A percentile compares a stretch with the other conserved stretches of the same genome.
Conservation (phyloP, 768 basidiomycete species). For the Obba rivulosa region DNA sequence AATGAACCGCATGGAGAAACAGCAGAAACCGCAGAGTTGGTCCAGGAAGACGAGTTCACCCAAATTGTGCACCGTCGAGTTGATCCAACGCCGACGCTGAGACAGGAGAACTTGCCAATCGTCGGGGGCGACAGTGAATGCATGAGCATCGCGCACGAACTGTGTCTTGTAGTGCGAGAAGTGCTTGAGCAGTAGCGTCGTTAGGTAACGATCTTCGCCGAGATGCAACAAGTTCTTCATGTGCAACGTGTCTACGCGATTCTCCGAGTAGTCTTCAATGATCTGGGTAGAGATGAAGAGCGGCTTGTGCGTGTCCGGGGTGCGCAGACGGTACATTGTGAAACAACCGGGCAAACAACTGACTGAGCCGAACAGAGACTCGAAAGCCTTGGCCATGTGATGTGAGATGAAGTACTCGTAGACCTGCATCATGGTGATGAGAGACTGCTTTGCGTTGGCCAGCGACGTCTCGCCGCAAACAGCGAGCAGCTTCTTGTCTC, state of each 20-base stretch:
- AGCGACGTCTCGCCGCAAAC: slow-evolving; percentile 94
- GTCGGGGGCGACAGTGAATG: slow-evolving; percentile 92
- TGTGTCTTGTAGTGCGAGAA: slow-evolving; percentile 94
- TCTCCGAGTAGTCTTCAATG: slow-evolving; percentile 90
- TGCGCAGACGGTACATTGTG: slow-evolving; percentile 92
- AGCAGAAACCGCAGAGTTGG: slow-evolving; percentile 93
- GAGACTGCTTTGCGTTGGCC: slow-evolving; percentile 89
- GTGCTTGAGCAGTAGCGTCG: slow-evolving; percentile 92
- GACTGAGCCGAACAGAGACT: slow-evolving; percentile 93
- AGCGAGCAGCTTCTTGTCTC: slow-evolving; percentile 90
- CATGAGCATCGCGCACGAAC: slow-evolving; percentile 91
- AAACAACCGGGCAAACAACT: slow-evolving; percentile 99
- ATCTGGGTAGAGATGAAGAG: slow-evolving; percentile 88
- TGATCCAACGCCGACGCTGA: slow-evolving; percentile 99
- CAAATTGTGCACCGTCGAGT: slow-evolving; percentile 97
- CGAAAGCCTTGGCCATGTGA: slow-evolving; percentile 98
- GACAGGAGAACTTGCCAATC: slow-evolving; percentile 92
- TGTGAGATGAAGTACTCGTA: slow-evolving; percentile 99
- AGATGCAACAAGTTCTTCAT: slow-evolving; percentile 98
- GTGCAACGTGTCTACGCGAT: slow-evolving; percentile 93
- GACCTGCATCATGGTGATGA: slow-evolving; percentile 98
- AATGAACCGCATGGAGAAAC: slow-evolving; percentile 98
- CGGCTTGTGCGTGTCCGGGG: slow-evolving; percentile 93
- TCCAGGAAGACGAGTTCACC: slow-evolving; percentile 90
- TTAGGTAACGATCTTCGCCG: slow-evolving; percentile 98